Percentiles rank a stretch among this genome's conserved stretches.
Evolutionary conservation across 2,329 filamentous ascomycete species (phyloP).

Genomic region (Fusarium sulawesiense): DNA sequence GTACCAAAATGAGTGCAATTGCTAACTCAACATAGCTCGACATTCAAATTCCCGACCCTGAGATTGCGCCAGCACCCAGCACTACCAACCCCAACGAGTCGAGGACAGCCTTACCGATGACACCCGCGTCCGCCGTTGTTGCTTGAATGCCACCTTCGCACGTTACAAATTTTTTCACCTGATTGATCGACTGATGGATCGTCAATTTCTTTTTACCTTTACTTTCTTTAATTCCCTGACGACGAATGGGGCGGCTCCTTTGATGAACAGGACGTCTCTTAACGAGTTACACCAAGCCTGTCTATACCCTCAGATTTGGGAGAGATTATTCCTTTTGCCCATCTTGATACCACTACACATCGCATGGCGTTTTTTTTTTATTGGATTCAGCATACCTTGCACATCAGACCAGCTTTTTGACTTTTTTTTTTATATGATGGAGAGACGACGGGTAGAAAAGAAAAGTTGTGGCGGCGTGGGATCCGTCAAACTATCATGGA

Average conservation of each 20-base stretch:
- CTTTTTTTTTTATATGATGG: constrained; percentile 17
- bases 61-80: constrained; percentile 68
- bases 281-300: constrained; percentile 38
- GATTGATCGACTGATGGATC: constrained; percentile 14
- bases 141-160: constrained; percentile 26
- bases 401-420: constrained; percentile 14
- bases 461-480: constrained; percentile 28
- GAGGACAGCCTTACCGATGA: constrained; percentile 49
- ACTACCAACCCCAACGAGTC: constrained; percentile 55
- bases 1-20: background rate
- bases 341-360: constrained; percentile 49
- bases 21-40: constrained; percentile 67
- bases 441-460: constrained; percentile 27
- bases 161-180: constrained; percentile 20
- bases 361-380: constrained; percentile 43
- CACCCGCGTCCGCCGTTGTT: constrained; percentile 46
- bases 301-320: constrained; percentile 36
- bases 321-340: constrained; percentile 32
- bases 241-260: constrained; percentile 43
- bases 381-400: constrained; percentile 19
- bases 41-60: constrained; percentile 83
- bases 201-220: constrained; percentile 22
- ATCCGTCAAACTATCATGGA: constrained; percentile 6
- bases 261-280: constrained; percentile 42
- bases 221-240: constrained; percentile 43